These are phyloP conservation scores for Hanseniaspora singularis DNA, from an alignment of 805 yeast genomes.

Conservation along the genomic window DNA sequence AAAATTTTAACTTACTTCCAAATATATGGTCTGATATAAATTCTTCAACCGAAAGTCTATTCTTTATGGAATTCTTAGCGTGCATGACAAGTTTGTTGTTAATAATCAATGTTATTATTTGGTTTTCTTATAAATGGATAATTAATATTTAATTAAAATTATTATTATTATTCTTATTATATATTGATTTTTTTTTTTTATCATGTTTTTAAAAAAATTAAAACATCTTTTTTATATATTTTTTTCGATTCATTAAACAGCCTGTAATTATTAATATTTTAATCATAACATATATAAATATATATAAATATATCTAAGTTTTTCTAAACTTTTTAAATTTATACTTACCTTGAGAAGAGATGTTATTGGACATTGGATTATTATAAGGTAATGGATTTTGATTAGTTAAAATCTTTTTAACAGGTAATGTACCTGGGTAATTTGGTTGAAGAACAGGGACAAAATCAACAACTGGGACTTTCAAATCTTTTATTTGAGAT, in stretches of 20 bases:
- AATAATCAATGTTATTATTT: too few relatives aligned
- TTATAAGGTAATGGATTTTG: not conserved
- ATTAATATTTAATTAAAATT: too few relatives aligned
- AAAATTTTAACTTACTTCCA: too few relatives aligned
- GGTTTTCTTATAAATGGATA: too few relatives aligned
- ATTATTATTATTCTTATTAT: too few relatives aligned
- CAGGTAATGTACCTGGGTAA: conserved; percentile 72
- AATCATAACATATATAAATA: not conserved
- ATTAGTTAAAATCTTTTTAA: conserved; percentile 27
- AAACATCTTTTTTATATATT: too few relatives aligned
- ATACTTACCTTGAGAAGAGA: not conserved
- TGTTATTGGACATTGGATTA: not conserved
- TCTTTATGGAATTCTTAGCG: not conserved
- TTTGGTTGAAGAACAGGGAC: conserved; percentile 64
- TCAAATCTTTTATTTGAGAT: conserved; percentile 1
- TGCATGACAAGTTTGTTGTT: too few relatives aligned
- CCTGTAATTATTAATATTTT: too few relatives aligned
- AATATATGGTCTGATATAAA: not conserved
- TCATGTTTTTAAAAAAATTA: too few relatives aligned
- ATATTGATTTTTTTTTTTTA: too few relatives aligned
- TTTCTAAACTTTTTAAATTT: conserved; percentile 4
- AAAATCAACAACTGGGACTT: conserved; percentile 21
- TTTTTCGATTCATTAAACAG: too few relatives aligned
- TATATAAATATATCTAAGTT: conserved; percentile 1
- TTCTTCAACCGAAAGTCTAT: not conserved